Evolutionary conservation across 441 rosid genomes (phyloP).

Genomic region (Adansonia grandidieri): DNA sequence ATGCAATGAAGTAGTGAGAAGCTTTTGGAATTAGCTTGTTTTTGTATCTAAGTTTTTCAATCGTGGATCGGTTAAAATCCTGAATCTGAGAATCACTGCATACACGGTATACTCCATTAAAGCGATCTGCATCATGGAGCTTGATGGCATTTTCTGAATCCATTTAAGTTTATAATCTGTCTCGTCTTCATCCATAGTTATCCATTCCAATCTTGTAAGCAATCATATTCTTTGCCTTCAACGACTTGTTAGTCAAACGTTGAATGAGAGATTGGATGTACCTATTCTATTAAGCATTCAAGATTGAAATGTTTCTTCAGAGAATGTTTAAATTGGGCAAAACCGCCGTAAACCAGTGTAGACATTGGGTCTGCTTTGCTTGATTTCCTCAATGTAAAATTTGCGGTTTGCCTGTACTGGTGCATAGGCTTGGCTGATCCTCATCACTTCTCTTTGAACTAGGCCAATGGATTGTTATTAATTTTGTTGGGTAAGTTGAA

Average conservation of each 20-base stretch:
- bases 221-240: background rate
- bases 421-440: background rate
- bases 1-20: background rate
- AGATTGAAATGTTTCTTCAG: slow-evolving; percentile 6
- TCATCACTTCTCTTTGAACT: background rate
- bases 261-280: background rate
- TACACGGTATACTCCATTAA: background rate
- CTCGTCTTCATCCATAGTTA: background rate
- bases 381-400: slow-evolving; percentile 7
- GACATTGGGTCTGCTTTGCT: background rate
- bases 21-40: background rate
- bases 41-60: background rate
- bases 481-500: slow-evolving; percentile 3
- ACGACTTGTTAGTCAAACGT: background rate
- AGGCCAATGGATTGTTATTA: background rate
- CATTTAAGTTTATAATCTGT: background rate
- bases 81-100: slow-evolving; percentile 1
- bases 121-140: background rate
- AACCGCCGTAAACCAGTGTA: background rate
- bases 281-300: background rate
- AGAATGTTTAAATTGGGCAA: background rate
- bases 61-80: background rate
- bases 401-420: background rate
- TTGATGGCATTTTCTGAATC: background rate
- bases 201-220: background rate